These are phyloP conservation scores for Nannizzia gypsea DNA, from an alignment of 2,329 filamentous ascomycete species.

Conservation along the genomic window DNA sequence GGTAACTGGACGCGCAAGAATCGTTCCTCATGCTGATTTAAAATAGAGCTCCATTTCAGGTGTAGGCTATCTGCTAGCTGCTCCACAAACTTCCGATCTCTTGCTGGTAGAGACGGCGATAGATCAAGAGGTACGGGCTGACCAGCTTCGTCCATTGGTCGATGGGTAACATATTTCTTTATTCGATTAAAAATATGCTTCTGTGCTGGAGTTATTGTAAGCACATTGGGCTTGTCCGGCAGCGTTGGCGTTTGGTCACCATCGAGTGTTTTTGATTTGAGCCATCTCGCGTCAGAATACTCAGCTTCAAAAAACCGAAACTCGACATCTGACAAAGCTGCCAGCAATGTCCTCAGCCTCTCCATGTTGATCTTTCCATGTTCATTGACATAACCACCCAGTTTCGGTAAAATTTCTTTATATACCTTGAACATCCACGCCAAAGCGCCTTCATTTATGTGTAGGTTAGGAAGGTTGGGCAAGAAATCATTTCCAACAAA, in stretches of 20 bases:
- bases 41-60: constrained; percentile 52
- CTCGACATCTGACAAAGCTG: constrained; percentile 79
- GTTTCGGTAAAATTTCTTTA: constrained; percentile 74
- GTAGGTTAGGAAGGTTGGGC: constrained; percentile 86
- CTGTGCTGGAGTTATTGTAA: constrained; percentile 68
- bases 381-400: constrained; percentile 93
- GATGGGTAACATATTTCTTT: constrained; percentile 67
- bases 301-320: constrained; percentile 88
- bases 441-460: constrained; percentile 96
- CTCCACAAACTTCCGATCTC: constrained; percentile 86
- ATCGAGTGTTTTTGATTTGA: constrained; percentile 71
- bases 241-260: constrained; percentile 52
- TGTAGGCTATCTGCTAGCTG: constrained; percentile 62
- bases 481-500: constrained; percentile 99
- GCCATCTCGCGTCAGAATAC: constrained; percentile 79
- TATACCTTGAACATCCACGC: constrained; percentile 97
- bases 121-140: constrained; percentile 54
- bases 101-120: constrained; percentile 58
- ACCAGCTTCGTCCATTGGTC: constrained; percentile 41
- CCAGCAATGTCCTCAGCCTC: constrained; percentile 63
- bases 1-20: constrained; percentile 55
- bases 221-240: constrained; percentile 46
- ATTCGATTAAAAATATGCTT: constrained; percentile 71
- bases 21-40: constrained; percentile 53
- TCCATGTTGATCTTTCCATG: constrained; percentile 81